These are phyloP conservation scores for Cercophora newfieldiana DNA, from an alignment of 495 filamentous ascomycete genomes.

Conservation along the genomic window DNA sequence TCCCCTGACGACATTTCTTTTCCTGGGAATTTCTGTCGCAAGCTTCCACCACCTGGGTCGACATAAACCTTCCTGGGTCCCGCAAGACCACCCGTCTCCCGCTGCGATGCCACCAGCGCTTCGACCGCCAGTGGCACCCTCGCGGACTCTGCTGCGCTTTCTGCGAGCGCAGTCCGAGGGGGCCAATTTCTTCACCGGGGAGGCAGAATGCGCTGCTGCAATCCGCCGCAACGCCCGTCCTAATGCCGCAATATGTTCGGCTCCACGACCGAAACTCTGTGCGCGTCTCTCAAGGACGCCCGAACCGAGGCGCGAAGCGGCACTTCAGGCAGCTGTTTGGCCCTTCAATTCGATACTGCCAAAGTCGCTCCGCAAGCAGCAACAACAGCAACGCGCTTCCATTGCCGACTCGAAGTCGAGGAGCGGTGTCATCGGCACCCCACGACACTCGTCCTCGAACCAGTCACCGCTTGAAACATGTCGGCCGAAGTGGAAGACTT, in stretches of 20 bases:
- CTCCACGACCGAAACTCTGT: background rate
- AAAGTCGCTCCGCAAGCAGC: conserved; percentile 26
- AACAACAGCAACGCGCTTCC: conserved; percentile 5
- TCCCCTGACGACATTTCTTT: conserved; percentile 13
- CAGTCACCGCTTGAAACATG: conserved; percentile 38
- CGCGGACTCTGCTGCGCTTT: conserved; percentile 60
- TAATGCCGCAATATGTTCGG: conserved; percentile 20
- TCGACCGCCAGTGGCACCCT: conserved; percentile 52
- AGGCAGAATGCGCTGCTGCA: conserved; percentile 18
- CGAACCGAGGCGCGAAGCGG: conserved; percentile 28
- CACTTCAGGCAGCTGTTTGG: conserved; percentile 44
- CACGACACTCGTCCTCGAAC: conserved; percentile 39
- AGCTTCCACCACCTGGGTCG: background rate
- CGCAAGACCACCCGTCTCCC: background rate
- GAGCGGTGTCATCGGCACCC: conserved; percentile 21
- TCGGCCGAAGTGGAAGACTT: conserved; percentile 54
- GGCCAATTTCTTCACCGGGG: conserved; percentile 44
- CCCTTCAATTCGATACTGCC: conserved; percentile 49
- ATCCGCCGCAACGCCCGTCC: conserved; percentile 17
- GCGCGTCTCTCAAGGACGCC: conserved; percentile 8
- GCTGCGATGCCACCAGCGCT: conserved; percentile 40
- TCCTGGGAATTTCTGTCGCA: background rate
- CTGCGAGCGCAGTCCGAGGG: conserved; percentile 61
- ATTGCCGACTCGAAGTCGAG: conserved; percentile 5
- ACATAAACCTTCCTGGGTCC: too few species aligned